Conservation (phyloP, 257 asterid species). For the Craterostigma plantagineum region DNA sequence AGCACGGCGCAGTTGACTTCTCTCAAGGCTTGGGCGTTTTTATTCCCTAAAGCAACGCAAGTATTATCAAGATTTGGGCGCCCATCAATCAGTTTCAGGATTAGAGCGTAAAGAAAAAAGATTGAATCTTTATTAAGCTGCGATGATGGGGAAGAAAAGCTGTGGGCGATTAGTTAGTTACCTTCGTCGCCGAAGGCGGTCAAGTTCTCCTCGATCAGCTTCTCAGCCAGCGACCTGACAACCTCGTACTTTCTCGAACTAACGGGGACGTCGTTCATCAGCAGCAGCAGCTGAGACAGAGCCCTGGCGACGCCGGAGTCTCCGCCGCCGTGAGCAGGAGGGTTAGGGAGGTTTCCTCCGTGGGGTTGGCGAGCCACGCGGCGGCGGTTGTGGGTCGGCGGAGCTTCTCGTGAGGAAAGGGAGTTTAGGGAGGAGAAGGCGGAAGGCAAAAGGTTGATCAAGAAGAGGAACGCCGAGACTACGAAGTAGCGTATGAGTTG, state of each 20-base stretch:
- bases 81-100: too few species aligned
- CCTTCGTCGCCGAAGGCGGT: too few species aligned
- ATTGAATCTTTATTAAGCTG: too few species aligned
- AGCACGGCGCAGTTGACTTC: conserved; percentile 42
- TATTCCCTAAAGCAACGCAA: background rate
- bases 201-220: conserved; percentile 54
- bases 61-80: too few species aligned
- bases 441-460: background rate
- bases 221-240: conserved; percentile 58
- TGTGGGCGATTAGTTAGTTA: too few species aligned
- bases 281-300: conserved; percentile 43
- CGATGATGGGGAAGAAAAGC: too few species aligned
- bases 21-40: conserved; percentile 19
- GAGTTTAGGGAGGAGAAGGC: background rate
- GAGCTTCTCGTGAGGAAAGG: background rate
- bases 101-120: too few species aligned
- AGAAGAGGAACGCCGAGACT: background rate
- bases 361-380: background rate
- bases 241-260: conserved; percentile 75
- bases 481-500: background rate
- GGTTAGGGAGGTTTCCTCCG: background rate
- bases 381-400: background rate
- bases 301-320: conserved; percentile 58
- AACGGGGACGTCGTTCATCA: conserved; percentile 74
- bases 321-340: conserved; percentile 7